Evolutionary conservation across 371 early-diverging fungal species (phyloP), one percentile per base, ranked within the genome.

Genomic region (Capillidium rhysosporum): DNA sequence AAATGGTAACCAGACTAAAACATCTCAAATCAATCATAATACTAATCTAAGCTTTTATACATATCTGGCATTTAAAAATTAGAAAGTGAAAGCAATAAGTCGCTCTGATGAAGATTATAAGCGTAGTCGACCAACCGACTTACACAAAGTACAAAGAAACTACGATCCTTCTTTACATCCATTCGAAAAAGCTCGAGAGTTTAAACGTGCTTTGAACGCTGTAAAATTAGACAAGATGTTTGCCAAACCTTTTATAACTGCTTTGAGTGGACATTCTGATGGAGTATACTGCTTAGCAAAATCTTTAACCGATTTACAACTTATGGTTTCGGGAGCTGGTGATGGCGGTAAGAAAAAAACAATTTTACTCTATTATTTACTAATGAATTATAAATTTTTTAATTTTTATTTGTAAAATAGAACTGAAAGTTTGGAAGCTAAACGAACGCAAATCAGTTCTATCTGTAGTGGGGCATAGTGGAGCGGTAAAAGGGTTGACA

Each of bases 211-310:
- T 20, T 70, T 99, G 20, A 96, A 95, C 61, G 80, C 94, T 4
- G 80, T 80, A 38, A 99, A 99, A 65, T 65, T 98, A 29, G 98
- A 98, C 55, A 74, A 96, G 28, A 67, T 99, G 76, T 89, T 98
- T 65, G 89, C 98, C 54, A 98, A 98, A 65, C 99, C 99, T 12
- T 98, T 99, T 65, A 65, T 99, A 14, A 88, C 74, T 1, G 79
- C 91, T 1, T 65, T 98, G 18, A 66, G 69, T 40, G 93, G 93
- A 0, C 98, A 98, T 58, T 75, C 84, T 47, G 99, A 99, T 57
- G 98, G 99, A 53, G 93, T 99, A 10, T 96, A 96, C 62, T 67
- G 80, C 56, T 73, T 99, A 74, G 80, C 84, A 0, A 97, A 93
- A 65, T 86, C 95, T 61, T 86, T 89, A 5, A 79, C 76, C 47